phyloP scores from a whole-genome alignment of 805 yeast species.

The Yarrowia sp. region DNA sequence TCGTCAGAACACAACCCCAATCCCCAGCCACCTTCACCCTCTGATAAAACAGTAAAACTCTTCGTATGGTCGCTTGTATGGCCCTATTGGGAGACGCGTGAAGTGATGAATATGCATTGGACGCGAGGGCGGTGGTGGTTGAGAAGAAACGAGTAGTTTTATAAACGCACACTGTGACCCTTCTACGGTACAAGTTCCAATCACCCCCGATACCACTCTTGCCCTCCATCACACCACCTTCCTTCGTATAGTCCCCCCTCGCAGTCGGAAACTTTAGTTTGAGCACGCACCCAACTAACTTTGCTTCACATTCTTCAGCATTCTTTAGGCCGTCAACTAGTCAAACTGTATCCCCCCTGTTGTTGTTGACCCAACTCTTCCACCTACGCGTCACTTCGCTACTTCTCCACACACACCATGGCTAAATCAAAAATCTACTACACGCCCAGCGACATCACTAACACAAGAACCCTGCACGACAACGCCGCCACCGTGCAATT shows the following conservation, averaged over 20 bases:
- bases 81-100: slow-evolving; percentile 25
- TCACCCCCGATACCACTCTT: background rate
- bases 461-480: slow-evolving; percentile 35
- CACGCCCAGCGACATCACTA: slow-evolving; percentile 37
- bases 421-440: slow-evolving; percentile 23
- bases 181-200: background rate
- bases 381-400: slow-evolving; percentile 22
- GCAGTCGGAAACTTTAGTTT: slow-evolving; percentile 10
- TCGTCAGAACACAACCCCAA: background rate
- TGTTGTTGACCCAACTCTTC: slow-evolving; percentile 33
- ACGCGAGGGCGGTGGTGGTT: too few relatives aligned
- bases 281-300: slow-evolving; percentile 24
- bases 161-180: too few relatives aligned
- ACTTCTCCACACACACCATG: slow-evolving; percentile 5
- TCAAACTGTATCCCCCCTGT: slow-evolving; percentile 33
- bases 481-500: slow-evolving; percentile 37
- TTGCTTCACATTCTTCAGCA: slow-evolving; percentile 35
- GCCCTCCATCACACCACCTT: too few relatives aligned
- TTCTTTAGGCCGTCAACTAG: slow-evolving; percentile 35
- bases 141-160: too few relatives aligned
- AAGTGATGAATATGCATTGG: background rate
- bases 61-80: slow-evolving; percentile 13
- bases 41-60: slow-evolving; percentile 6
- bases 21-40: too few relatives aligned
- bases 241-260: too few relatives aligned